A percentile compares a stretch with the other conserved stretches of the same genome.
phyloP scores from a whole-genome alignment of 805 yeast genomes.

The Metschnikowia koreensis region DNA sequence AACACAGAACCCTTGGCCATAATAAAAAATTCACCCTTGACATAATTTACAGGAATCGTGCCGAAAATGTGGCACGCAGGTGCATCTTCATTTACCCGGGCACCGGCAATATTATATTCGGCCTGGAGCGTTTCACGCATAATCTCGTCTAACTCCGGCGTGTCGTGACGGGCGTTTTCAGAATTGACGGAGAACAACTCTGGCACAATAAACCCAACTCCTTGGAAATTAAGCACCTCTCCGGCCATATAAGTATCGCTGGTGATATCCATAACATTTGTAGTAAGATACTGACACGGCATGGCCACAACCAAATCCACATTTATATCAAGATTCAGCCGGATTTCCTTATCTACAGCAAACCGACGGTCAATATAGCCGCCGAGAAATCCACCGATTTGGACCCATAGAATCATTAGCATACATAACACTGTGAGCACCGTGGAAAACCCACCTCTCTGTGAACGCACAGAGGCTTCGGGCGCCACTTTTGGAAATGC shows the following conservation, averaged over 20 bases:
- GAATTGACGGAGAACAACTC: slow-evolving; percentile 44
- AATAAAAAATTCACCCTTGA: slow-evolving; percentile 80
- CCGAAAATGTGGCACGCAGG: slow-evolving; percentile 90
- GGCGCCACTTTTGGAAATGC: slow-evolving; percentile 47
- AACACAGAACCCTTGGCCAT: slow-evolving; percentile 75
- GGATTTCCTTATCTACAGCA: slow-evolving; percentile 61
- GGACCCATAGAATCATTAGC: slow-evolving; percentile 74
- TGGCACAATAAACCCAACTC: slow-evolving; percentile 57
- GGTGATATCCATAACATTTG: slow-evolving; percentile 75
- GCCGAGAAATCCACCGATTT: slow-evolving; percentile 79
- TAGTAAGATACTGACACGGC: slow-evolving; percentile 76
- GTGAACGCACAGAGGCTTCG: slow-evolving; percentile 65
- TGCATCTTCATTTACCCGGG: slow-evolving; percentile 47
- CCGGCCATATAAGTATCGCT: slow-evolving; percentile 76
- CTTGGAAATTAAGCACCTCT: slow-evolving; percentile 71
- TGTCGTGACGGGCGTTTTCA: slow-evolving; percentile 45
- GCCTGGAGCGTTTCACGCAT: slow-evolving; percentile 67
- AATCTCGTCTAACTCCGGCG: slow-evolving; percentile 65
- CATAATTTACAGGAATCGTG: slow-evolving; percentile 77
- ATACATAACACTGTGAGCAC: slow-evolving; percentile 59
- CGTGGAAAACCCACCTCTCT: slow-evolving; percentile 76
- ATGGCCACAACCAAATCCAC: slow-evolving; percentile 76
- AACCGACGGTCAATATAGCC: slow-evolving; percentile 79
- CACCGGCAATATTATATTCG: slow-evolving; percentile 49
- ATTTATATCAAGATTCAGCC: slow-evolving; percentile 63